Percentiles rank a stretch among this genome's conserved stretches.
These are phyloP conservation scores for Pseudomicrostroma phylloplanum DNA, from an alignment of 1,284 basidiomycete genomes.

Conservation along the genomic window DNA sequence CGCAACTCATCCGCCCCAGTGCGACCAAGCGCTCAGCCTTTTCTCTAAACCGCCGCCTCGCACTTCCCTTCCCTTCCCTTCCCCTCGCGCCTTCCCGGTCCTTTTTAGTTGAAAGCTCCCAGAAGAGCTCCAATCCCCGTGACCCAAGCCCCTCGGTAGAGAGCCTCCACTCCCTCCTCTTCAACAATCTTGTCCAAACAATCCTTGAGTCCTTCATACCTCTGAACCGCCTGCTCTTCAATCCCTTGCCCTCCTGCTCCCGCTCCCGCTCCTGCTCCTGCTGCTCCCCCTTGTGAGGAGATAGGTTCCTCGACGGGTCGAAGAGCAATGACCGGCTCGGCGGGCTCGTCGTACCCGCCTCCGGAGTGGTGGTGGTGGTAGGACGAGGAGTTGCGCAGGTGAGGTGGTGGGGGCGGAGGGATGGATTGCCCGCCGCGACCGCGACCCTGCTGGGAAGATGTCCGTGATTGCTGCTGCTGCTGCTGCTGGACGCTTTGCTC, in stretches of 20 bases:
- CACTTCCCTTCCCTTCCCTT: background rate
- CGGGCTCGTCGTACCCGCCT: slow-evolving; percentile 19
- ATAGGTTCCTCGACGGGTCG: slow-evolving; percentile 39
- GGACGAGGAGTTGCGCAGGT: slow-evolving; percentile 1
- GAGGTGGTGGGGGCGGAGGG: background rate
- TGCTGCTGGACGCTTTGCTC: too few relatives aligned
- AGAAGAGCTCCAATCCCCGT: slow-evolving; percentile 24
- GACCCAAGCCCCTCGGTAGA: slow-evolving; percentile 42
- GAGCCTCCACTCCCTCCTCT: slow-evolving; percentile 46
- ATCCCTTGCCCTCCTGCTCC: slow-evolving; percentile 17
- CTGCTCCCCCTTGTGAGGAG: slow-evolving; percentile 3
- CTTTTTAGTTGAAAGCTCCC: background rate
- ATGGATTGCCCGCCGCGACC: background rate
- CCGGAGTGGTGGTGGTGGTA: slow-evolving; percentile 7
- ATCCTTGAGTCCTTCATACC: slow-evolving; percentile 40
- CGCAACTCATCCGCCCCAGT: too few relatives aligned
- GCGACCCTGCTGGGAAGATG: background rate
- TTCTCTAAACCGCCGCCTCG: too few relatives aligned
- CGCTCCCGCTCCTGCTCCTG: slow-evolving; percentile 8
- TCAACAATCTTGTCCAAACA: slow-evolving; percentile 47
- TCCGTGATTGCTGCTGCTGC: background rate
- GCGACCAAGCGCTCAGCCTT: too few relatives aligned
- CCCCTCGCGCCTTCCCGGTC: background rate
- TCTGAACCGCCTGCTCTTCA: slow-evolving; percentile 36
- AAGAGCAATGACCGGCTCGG: slow-evolving; percentile 46